These are phyloP conservation scores for Pseudofabraea citricarpa DNA, from an alignment of 2,329 filamentous ascomycete genomes.

Conservation along the genomic window DNA sequence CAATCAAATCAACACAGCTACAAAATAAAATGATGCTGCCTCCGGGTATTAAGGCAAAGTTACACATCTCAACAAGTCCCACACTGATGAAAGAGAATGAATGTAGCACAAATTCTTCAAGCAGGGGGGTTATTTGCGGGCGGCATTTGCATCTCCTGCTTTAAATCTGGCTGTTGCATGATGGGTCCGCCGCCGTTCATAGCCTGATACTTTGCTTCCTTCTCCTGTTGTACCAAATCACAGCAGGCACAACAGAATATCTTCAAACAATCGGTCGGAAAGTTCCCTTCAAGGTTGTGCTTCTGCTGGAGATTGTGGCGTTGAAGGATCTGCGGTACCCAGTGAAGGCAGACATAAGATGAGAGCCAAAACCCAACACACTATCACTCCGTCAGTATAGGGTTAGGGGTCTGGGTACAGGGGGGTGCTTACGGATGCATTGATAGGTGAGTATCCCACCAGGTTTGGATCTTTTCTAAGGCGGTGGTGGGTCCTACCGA, in stretches of 20 bases:
- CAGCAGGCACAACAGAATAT: conserved; percentile 23
- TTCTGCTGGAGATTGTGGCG: conserved; percentile 20
- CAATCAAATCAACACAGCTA: too few species aligned
- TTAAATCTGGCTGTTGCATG: not conserved
- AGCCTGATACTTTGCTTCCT: conserved; percentile 12
- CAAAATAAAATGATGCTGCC: too few species aligned
- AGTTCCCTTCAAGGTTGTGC: conserved; percentile 21
- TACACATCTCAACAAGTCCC: too few species aligned
- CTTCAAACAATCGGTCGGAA: conserved; percentile 16
- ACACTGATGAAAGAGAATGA: too few species aligned
- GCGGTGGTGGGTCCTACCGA: conserved; percentile 31
- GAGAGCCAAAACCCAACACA: conserved; percentile 20
- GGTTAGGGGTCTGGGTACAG: not conserved
- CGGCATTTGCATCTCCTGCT: conserved; percentile 2
- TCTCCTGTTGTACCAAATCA: conserved; percentile 19
- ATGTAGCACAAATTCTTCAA: too few species aligned
- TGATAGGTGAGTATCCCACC: conserved; percentile 27
- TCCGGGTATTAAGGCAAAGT: too few species aligned
- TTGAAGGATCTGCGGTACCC: conserved; percentile 19
- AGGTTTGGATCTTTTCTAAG: conserved; percentile 26
- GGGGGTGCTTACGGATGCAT: conserved; percentile 21
- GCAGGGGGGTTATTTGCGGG: not conserved
- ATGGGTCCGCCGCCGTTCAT: not conserved
- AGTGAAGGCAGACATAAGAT: conserved; percentile 16
- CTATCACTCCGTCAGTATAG: conserved; percentile 4